phyloP scores from a whole-genome alignment of 768 basidiomycete species.

The Piloderma croceum region DNA sequence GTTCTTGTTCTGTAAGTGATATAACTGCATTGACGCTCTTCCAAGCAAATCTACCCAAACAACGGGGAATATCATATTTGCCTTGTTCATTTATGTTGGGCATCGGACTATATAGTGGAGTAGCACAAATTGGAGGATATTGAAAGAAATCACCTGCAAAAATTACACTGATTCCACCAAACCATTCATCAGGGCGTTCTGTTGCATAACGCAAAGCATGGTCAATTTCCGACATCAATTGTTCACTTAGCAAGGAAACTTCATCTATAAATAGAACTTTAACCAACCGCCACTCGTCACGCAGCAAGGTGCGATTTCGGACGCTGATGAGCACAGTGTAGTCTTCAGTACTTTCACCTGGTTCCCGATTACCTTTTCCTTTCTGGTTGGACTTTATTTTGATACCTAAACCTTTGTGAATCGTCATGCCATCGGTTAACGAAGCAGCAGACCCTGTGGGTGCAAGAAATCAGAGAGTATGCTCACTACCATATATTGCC shows the following conservation, averaged over 20 bases:
- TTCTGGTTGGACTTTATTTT: no score
- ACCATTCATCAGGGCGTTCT: no score
- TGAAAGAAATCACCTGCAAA: constrained; percentile 30
- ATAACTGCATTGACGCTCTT: constrained; percentile 22
- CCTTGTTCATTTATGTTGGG: constrained; percentile 11
- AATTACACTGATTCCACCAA: constrained; percentile 23
- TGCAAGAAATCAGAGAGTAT: no score
- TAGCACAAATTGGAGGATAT: no score
- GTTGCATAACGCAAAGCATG: constrained; percentile 22
- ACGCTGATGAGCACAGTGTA: no score
- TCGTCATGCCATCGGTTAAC: no score
- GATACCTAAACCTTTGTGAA: no score
- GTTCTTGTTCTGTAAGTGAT: no score
- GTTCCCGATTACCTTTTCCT: no score
- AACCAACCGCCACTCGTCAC: constrained; percentile 22
- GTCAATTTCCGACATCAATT: constrained; percentile 25
- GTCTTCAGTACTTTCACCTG: no score
- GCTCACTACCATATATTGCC: no score
- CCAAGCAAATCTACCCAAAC: constrained; percentile 13
- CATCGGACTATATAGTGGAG: constrained; percentile 23
- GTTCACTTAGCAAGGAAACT: constrained; percentile 20
- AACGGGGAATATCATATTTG: constrained; percentile 15
- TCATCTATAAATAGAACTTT: constrained; percentile 26
- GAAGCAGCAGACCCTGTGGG: constrained; percentile 30
- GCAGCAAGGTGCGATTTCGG: no score